Evolutionary conservation across 192 early-diverging fungal species (phyloP).

Genomic region (Linnemannia schmuckeri): DNA sequence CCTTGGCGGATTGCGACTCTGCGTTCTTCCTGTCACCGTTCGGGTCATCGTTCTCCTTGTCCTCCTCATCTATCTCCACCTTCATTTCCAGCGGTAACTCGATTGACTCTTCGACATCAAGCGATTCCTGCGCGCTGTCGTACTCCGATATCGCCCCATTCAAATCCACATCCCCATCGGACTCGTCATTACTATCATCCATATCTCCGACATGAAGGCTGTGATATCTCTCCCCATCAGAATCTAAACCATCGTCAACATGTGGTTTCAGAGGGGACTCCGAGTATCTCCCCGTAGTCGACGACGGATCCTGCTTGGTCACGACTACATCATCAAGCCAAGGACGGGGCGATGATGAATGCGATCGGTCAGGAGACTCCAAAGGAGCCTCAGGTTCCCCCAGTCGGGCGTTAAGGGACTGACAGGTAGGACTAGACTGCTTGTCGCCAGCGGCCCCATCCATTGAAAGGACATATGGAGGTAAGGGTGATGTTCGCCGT

Average conservation of each 20-base stretch:
- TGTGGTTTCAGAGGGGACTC: no score
- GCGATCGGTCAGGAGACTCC: neutral
- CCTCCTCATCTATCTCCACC: neutral
- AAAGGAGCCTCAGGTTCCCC: neutral
- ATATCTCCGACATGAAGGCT: neutral
- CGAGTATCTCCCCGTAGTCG: no score
- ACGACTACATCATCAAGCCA: neutral
- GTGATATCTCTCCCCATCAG: neutral
- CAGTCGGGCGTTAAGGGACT: neutral
- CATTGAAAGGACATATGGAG: neutral
- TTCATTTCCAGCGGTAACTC: neutral
- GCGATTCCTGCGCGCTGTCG: neutral
- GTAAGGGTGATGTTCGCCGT: neutral
- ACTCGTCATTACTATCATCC: neutral
- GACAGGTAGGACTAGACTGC: neutral
- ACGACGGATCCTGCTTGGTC: neutral
- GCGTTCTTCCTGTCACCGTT: neutral
- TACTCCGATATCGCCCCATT: neutral
- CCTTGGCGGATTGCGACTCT: neutral
- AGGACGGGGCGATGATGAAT: neutral
- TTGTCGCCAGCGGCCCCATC: neutral
- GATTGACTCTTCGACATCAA: neutral
- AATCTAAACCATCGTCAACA: neutral
- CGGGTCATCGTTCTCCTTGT: neutral
- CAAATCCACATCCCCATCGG: neutral